A percentile compares a stretch with the other conserved stretches of the same genome.
Conservation (phyloP, 148 eudicot genomes). For the Camellia japonica region DNA sequence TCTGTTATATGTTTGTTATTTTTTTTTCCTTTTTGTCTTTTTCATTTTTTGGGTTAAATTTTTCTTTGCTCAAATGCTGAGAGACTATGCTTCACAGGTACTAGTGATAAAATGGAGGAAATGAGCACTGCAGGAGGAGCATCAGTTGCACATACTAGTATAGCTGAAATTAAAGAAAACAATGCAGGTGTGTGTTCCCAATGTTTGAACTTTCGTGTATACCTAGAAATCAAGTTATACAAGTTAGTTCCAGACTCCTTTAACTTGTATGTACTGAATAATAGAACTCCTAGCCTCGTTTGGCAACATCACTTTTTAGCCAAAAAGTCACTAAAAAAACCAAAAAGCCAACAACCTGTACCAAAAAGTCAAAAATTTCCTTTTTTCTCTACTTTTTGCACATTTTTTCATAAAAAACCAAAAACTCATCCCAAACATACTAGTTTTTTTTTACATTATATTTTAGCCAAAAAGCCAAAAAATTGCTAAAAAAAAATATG, state of each 20-base stretch:
- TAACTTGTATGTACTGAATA: background rate
- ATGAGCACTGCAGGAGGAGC: background rate
- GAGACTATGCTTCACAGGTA: slow-evolving; percentile 17
- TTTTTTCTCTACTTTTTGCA: too few species aligned
- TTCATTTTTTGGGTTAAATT: background rate
- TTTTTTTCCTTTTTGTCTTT: background rate
- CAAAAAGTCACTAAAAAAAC: too few species aligned
- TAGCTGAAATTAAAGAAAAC: slow-evolving; percentile 7
- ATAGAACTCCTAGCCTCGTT: too few species aligned
- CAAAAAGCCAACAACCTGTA: too few species aligned
- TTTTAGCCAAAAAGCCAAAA: too few species aligned
- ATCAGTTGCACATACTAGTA: background rate
- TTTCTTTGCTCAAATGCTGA: background rate
- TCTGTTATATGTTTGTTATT: background rate
- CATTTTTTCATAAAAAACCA: too few species aligned
- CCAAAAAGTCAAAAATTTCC: too few species aligned
- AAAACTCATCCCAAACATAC: too few species aligned
- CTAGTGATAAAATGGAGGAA: slow-evolving; percentile 15
- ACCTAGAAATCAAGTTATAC: background rate
- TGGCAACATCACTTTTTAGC: too few species aligned
- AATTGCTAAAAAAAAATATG: too few species aligned
- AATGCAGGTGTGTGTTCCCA: slow-evolving; percentile 7
- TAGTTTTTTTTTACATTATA: too few species aligned
- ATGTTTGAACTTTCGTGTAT: background rate
- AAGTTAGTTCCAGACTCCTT: slow-evolving; percentile 6